Evolutionary conservation across 306 rosid genomes (phyloP).

Genomic region (Quercus cerris): DNA sequence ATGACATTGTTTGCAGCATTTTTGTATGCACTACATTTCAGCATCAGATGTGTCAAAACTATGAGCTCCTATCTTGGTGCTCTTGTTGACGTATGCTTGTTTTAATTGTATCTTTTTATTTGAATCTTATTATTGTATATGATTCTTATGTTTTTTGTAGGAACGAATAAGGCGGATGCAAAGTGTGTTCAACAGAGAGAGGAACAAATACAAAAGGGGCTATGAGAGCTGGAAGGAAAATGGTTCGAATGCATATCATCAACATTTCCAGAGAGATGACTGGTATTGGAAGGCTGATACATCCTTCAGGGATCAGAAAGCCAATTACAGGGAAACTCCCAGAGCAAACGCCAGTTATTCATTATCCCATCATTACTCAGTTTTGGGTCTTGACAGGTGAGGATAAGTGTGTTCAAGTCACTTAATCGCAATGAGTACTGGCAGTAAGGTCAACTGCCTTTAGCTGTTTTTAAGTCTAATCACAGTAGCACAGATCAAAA

Average conservation of each 20-base stretch:
- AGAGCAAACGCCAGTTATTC: constrained; percentile 57
- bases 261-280: constrained; percentile 86
- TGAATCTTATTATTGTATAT: constrained; percentile 5
- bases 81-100: background rate
- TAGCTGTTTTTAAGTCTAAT: background rate
- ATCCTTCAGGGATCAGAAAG: constrained; percentile 57
- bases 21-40: background rate
- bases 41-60: background rate
- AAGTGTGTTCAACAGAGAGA: constrained; percentile 95
- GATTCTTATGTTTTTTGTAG: constrained; percentile 36
- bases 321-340: constrained; percentile 63
- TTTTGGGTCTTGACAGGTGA: constrained; percentile 97
- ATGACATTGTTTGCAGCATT: background rate
- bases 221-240: constrained; percentile 88
- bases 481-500: background rate
- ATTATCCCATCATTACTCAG: constrained; percentile 87
- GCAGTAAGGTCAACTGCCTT: background rate
- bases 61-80: background rate
- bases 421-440: background rate
- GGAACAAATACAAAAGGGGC: constrained; percentile 67
- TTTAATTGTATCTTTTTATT: background rate
- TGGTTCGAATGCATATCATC: constrained; percentile 53
- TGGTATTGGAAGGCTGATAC: constrained; percentile 96
- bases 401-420: constrained; percentile 2
- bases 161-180: constrained; percentile 99